Conservation (phyloP, 225 moss, liverwort and hornwort species). For the Polytrichum commune region DNA sequence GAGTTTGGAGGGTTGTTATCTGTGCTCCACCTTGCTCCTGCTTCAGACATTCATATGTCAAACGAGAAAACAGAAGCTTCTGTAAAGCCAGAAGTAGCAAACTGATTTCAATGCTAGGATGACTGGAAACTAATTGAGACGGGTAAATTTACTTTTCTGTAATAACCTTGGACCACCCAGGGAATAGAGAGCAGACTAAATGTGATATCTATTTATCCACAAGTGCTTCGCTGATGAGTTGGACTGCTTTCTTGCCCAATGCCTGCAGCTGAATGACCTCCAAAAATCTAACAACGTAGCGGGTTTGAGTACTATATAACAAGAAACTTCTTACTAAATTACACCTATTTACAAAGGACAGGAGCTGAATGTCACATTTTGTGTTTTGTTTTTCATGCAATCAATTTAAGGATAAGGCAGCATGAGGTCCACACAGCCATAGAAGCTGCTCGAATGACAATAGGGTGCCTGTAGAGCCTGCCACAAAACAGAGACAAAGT, state of each 20-base stretch:
- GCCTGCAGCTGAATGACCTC: neutral
- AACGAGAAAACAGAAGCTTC: neutral
- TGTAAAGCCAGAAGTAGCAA: neutral
- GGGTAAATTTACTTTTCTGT: neutral
- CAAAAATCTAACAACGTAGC: neutral
- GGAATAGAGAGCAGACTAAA: neutral
- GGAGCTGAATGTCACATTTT: neutral
- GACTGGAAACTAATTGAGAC: neutral
- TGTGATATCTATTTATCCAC: neutral
- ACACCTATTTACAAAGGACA: neutral
- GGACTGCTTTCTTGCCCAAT: neutral
- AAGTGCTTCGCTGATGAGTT: neutral
- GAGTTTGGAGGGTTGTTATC: neutral
- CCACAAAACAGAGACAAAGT: conserved; percentile 1
- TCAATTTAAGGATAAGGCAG: conserved; percentile 45
- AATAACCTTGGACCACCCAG: neutral
- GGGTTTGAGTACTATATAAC: neutral
- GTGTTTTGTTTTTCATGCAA: conserved; percentile 8
- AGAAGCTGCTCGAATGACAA: conserved; percentile 69
- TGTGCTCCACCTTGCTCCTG: neutral
- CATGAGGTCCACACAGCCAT: conserved; percentile 94
- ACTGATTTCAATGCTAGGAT: neutral
- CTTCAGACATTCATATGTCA: neutral
- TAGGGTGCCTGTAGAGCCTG: conserved; percentile 76
- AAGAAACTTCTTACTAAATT: neutral